Evolutionary conservation across 352 stramenopile species (phyloP).

Genomic region (Phytophthora palmivora): DNA sequence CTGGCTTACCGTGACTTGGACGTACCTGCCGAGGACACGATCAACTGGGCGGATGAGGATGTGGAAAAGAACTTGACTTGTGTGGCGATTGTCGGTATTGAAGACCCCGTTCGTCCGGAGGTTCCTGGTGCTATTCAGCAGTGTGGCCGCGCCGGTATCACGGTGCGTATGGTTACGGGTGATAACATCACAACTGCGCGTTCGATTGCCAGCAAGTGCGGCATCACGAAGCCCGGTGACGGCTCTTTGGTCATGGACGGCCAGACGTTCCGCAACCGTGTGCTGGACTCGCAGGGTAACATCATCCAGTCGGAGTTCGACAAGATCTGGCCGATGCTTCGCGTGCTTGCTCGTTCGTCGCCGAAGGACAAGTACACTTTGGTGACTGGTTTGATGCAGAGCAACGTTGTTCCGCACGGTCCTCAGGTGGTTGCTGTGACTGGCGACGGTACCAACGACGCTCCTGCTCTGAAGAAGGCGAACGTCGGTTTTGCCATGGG

Average conservation of each 20-base stretch:
- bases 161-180: conserved; percentile 65
- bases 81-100: conserved; percentile 58
- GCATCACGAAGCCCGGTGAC: conserved; percentile 53
- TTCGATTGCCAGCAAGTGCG: conserved; percentile 64
- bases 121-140: conserved; percentile 53
- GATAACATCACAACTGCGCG: conserved; percentile 63
- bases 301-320: conserved; percentile 73
- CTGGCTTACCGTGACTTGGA: conserved; percentile 82
- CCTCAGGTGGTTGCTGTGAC: conserved; percentile 95
- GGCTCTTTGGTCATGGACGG: conserved; percentile 69
- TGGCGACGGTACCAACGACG: conserved; percentile 96
- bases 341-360: conserved; percentile 67
- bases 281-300: conserved; percentile 60
- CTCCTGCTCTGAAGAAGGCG: conserved; percentile 94
- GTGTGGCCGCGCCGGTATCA: conserved; percentile 55
- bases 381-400: conserved; percentile 68
- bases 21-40: conserved; percentile 36
- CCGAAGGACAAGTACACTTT: conserved; percentile 77
- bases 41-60: conserved; percentile 59
- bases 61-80: conserved; percentile 66
- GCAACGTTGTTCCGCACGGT: conserved; percentile 56
- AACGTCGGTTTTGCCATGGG: conserved; percentile 97
- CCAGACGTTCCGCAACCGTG: conserved; percentile 53
- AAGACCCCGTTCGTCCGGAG: conserved; percentile 57
- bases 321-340: conserved; percentile 74